Evolutionary conservation across 495 filamentous ascomycete genomes (phyloP).

Genomic region (Podospora australis): DNA sequence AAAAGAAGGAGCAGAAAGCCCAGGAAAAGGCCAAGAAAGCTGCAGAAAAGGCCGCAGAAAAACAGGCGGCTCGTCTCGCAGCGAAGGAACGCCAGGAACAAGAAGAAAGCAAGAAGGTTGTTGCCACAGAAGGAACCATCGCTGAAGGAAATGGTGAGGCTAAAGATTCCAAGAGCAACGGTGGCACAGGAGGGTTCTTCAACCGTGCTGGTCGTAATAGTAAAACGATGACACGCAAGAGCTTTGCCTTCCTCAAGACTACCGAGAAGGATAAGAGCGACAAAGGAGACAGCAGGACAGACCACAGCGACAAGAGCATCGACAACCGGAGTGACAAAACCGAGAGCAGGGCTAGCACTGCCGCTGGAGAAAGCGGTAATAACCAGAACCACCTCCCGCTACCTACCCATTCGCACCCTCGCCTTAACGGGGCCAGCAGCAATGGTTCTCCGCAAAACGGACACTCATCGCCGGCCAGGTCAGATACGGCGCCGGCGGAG

Average conservation of each 20-base stretch:
- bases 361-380: conserved; percentile 3
- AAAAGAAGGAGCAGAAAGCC: conserved; percentile 54
- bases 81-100: conserved; percentile 36
- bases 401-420: not conserved
- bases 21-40: conserved; percentile 61
- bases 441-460: not conserved
- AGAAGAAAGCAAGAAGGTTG: conserved; percentile 35
- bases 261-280: conserved; percentile 25
- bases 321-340: conserved; percentile 15
- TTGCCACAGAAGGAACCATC: not conserved
- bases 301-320: conserved; percentile 13
- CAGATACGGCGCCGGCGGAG: conserved; percentile 1
- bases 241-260: conserved; percentile 39
- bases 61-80: conserved; percentile 59
- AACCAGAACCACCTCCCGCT: not conserved
- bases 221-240: conserved; percentile 44
- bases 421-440: conserved; percentile 4
- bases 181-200: conserved; percentile 27
- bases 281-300: conserved; percentile 5
- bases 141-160: not conserved
- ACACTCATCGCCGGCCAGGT: not conserved
- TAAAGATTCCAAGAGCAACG: conserved; percentile 1
- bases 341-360: conserved; percentile 7
- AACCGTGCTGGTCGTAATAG: conserved; percentile 32
- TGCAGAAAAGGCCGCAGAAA: conserved; percentile 55